These are phyloP conservation scores for Macrophomina tecta DNA, from an alignment of 2,329 filamentous ascomycete species.

Conservation along the genomic window DNA sequence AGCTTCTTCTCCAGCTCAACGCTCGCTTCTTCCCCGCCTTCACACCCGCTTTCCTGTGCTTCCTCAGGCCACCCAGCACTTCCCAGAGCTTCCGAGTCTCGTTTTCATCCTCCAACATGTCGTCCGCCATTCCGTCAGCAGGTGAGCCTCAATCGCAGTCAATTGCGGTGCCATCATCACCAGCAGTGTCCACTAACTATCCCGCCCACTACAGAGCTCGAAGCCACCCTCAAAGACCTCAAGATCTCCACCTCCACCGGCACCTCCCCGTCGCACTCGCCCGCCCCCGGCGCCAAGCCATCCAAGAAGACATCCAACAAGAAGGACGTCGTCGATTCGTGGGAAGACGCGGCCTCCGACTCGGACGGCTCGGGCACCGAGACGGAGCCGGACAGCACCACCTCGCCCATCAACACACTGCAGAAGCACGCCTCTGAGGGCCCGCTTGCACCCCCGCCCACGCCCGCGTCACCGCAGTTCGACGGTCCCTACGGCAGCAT, in stretches of 20 bases:
- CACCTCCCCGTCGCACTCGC: constrained; percentile 22
- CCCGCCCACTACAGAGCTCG: constrained; percentile 39
- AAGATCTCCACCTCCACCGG: constrained; percentile 42
- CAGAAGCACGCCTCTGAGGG: constrained; percentile 33
- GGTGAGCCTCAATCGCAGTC: constrained; percentile 29
- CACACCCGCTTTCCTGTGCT: neutral
- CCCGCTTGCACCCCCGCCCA: constrained; percentile 41
- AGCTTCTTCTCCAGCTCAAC: constrained; percentile 1
- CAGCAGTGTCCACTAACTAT: constrained; percentile 22
- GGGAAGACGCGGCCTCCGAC: constrained; percentile 71
- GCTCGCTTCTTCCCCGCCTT: constrained; percentile 15
- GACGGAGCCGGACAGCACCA: constrained; percentile 29
- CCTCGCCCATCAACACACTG: constrained; percentile 37
- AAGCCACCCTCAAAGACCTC: constrained; percentile 44
- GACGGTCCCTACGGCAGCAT: constrained; percentile 22
- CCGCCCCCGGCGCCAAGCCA: constrained; percentile 39
- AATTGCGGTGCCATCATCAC: constrained; percentile 5
- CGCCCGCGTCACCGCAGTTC: constrained; percentile 42
- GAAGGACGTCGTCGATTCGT: constrained; percentile 67
- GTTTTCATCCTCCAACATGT: constrained; percentile 17
- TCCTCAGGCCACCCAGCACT: constrained; percentile 18
- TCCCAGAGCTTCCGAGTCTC: constrained; percentile 2
- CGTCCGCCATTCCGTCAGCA: constrained; percentile 37
- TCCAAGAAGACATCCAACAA: constrained; percentile 40
- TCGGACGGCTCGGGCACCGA: constrained; percentile 36